phyloP scores from a whole-genome alignment of 2,329 filamentous ascomycete species.

The Pseudocercospora musae region DNA sequence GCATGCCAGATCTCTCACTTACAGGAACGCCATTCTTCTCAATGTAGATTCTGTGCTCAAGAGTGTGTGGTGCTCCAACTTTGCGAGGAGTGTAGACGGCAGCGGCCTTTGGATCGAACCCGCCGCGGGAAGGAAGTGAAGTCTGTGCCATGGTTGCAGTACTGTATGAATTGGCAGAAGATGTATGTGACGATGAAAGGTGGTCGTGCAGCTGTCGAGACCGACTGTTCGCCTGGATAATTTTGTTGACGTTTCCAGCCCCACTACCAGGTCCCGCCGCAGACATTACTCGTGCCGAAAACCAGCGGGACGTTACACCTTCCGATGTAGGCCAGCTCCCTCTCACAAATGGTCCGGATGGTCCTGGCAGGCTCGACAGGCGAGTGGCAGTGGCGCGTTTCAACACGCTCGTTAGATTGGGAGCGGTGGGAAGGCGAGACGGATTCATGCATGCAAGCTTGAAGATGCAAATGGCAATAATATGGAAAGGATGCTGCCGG shows the following conservation, averaged over 20 bases:
- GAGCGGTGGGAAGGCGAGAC: constrained; percentile 15
- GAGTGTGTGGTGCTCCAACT: constrained; percentile 83
- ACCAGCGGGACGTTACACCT: constrained; percentile 8
- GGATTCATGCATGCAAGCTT: constrained; percentile 13
- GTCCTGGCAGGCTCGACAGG: not conserved
- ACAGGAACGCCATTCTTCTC: constrained; percentile 88
- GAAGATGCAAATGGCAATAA: not conserved
- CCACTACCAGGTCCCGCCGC: constrained; percentile 20
- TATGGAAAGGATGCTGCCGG: constrained; percentile 2
- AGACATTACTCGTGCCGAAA: constrained; percentile 12
- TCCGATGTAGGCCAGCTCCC: constrained; percentile 5
- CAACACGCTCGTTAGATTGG: not conserved
- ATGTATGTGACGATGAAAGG: constrained; percentile 12
- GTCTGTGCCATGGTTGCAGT: constrained; percentile 17
- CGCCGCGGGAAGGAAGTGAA: constrained; percentile 28
- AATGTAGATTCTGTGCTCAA: constrained; percentile 96
- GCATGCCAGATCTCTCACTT: not conserved
- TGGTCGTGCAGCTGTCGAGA: constrained; percentile 25
- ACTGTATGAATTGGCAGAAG: constrained; percentile 13
- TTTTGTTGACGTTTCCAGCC: constrained; percentile 28
- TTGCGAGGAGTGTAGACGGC: constrained; percentile 76
- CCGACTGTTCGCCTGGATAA: constrained; percentile 17
- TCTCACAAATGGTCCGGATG: not conserved
- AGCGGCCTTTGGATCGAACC: constrained; percentile 52
- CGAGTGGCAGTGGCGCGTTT: constrained; percentile 12